phyloP scores from a whole-genome alignment of 2,329 filamentous ascomycete genomes.

The Curvularia sp. region DNA sequence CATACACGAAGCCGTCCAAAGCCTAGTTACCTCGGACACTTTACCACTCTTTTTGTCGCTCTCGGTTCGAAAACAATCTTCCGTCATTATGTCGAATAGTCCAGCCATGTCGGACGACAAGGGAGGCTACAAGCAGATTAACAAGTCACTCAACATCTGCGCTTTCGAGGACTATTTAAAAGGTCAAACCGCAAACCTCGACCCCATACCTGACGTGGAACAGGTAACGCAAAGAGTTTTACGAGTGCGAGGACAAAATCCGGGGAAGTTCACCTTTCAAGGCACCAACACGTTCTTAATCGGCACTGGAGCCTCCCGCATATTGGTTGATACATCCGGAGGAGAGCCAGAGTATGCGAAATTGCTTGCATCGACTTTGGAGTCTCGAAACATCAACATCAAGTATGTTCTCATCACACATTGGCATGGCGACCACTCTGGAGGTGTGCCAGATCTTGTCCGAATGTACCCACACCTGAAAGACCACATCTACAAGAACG shows the following conservation, averaged over 20 bases:
- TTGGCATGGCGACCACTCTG: slow-evolving; percentile 57
- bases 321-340: slow-evolving; percentile 75
- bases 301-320: slow-evolving; percentile 1
- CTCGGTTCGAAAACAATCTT: background rate
- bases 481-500: slow-evolving; percentile 50
- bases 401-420: slow-evolving; percentile 53
- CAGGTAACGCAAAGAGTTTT: slow-evolving; percentile 54
- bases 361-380: slow-evolving; percentile 46
- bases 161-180: slow-evolving; percentile 60
- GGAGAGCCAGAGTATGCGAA: slow-evolving; percentile 44
- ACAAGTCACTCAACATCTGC: slow-evolving; percentile 58
- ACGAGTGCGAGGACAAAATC: slow-evolving; percentile 56
- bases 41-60: background rate
- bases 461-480: slow-evolving; percentile 38
- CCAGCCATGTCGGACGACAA: slow-evolving; percentile 9
- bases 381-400: slow-evolving; percentile 27
- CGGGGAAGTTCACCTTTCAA: slow-evolving; percentile 49
- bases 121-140: slow-evolving; percentile 57
- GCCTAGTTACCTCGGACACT: background rate
- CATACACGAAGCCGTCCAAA: background rate
- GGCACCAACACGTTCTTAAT: slow-evolving; percentile 11
- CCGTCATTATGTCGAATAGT: slow-evolving; percentile 59
- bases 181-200: slow-evolving; percentile 49
- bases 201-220: slow-evolving; percentile 52
- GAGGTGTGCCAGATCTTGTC: slow-evolving; percentile 53